Evolutionary conservation across 192 early-diverging fungal species (phyloP), one percentile per base, ranked within the genome.

Genomic region (Spinellus fusiger): DNA sequence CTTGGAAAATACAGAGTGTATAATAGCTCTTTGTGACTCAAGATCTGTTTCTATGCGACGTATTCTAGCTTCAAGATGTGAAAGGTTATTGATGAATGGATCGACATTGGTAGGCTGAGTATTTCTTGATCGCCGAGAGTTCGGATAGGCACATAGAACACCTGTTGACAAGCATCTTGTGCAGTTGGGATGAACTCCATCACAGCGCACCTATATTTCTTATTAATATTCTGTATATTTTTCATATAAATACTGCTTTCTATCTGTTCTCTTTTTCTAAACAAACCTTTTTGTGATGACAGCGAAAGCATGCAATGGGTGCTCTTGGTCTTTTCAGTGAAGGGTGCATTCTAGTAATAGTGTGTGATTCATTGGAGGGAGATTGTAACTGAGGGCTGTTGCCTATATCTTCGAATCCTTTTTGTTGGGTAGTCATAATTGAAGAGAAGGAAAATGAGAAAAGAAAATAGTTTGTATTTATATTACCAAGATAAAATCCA

Each of bases 261-360:
- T 49, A 25, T 58, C 29, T 47, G 20, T 40, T 23, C 23, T 50
- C 16, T 35, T 34, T 49, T 7, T 16, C 5, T 31, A 0, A 23
- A 31, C 34, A 22, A 61, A 71, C 69, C 61, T 71, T 71, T 61
- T 71, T 71, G 44, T 64, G 69, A 13, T 71, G 69, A 56, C 69
- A 71, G 7, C 69, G 35, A 32, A 55, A 64, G 37, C 69, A 71
- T 28, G 69, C 69, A 54, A 71, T 71, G 10, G 69, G 69, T 22
- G 69, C 69, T 56, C 69, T 65, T 9, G 69, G 69, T 27, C 69
- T 64, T 56, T 71, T 71, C 51, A 60, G 52, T 13, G 60, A 62
- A 40, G 62, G 56, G 18, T 61, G 61, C 61, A 62, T 62, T 40
- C 61, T 49, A n/a, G 61, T 62, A 3, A 62, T 54, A 7, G 61